These are phyloP conservation scores for Puccinia hordei DNA, from an alignment of 1,284 basidiomycete species.

Conservation along the genomic window DNA sequence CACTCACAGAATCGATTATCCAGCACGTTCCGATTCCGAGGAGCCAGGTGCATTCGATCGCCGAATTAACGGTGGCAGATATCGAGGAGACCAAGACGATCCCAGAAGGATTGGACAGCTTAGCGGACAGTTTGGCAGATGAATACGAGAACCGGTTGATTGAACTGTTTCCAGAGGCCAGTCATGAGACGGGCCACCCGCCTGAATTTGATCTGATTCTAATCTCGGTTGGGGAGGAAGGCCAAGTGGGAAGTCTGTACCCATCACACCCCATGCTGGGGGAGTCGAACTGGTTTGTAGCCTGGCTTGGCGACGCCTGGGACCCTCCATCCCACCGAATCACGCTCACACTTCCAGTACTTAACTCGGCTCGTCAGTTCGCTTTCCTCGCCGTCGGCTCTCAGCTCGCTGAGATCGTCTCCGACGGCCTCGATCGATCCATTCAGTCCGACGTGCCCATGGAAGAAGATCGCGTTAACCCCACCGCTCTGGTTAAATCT, in stretches of 20 bases:
- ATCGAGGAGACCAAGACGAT: conserved; percentile 31
- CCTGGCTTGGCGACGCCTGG: conserved; percentile 45
- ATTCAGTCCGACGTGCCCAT: conserved; percentile 49
- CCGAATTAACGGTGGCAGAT: conserved; percentile 23
- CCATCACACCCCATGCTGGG: conserved; percentile 44
- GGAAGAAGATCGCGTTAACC: conserved; percentile 49
- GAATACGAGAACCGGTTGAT: conserved; percentile 44
- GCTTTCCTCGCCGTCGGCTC: conserved; percentile 39
- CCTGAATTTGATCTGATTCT: conserved; percentile 47
- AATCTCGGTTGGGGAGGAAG: conserved; percentile 28
- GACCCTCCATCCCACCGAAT: conserved; percentile 32
- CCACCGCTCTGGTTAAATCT: conserved; percentile 33
- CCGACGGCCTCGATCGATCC: conserved; percentile 30
- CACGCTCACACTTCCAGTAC: conserved; percentile 40
- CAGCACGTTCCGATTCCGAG: conserved; percentile 47
- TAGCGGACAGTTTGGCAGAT: conserved; percentile 46
- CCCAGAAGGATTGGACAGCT: conserved; percentile 35
- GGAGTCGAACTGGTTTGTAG: conserved; percentile 50
- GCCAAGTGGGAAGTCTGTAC: conserved; percentile 46
- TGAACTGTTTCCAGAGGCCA: conserved; percentile 39
- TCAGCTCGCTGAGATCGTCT: conserved; percentile 23
- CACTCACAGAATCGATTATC: conserved; percentile 27
- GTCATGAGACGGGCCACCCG: conserved; percentile 35
- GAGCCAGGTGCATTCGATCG: conserved; percentile 41
- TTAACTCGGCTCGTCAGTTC: conserved; percentile 41